These are phyloP conservation scores for Trametes elegans DNA, from an alignment of 768 basidiomycete genomes.

Conservation along the genomic window DNA sequence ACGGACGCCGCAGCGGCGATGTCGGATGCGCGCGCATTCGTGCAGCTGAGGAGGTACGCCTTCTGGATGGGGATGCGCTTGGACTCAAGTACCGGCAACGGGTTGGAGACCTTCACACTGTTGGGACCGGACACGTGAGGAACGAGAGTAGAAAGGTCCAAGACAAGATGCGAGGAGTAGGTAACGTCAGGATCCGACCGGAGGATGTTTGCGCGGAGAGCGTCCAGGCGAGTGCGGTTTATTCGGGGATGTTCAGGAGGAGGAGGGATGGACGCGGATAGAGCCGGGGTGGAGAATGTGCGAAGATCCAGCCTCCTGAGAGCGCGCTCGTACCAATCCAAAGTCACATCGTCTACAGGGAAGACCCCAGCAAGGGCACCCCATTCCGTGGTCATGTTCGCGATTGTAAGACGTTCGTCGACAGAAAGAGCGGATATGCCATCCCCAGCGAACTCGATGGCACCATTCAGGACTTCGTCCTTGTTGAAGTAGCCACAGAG, in stretches of 20 bases:
- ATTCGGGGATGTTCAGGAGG: conserved; percentile 86
- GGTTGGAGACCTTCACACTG: conserved; percentile 95
- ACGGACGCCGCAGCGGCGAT: conserved; percentile 92
- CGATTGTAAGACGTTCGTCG: conserved; percentile 92
- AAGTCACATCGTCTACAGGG: conserved; percentile 79
- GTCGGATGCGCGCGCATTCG: conserved; percentile 95
- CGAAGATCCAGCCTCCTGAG: conserved; percentile 73
- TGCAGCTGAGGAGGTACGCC: conserved; percentile 97
- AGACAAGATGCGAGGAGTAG: conserved; percentile 85
- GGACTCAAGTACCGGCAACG: conserved; percentile 79
- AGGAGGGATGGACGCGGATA: conserved; percentile 54
- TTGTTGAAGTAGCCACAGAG: conserved; percentile 94
- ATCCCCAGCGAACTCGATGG: conserved; percentile 93
- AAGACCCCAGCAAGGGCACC: conserved; percentile 95
- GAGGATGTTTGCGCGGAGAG: conserved; percentile 52
- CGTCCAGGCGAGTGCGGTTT: conserved; percentile 67
- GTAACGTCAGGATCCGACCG: conserved; percentile 72
- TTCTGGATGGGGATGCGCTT: conserved; percentile 84
- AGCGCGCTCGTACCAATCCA: conserved; percentile 82
- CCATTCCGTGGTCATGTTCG: conserved; percentile 99
- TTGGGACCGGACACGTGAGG: conserved; percentile 98
- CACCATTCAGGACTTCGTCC: conserved; percentile 95
- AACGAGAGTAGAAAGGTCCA: conserved; percentile 91
- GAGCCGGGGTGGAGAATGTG: conserved; percentile 59
- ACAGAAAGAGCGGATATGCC: conserved; percentile 76